Conservation (phyloP, 257 asterid genomes). For the Gentiana macrophylla region DNA sequence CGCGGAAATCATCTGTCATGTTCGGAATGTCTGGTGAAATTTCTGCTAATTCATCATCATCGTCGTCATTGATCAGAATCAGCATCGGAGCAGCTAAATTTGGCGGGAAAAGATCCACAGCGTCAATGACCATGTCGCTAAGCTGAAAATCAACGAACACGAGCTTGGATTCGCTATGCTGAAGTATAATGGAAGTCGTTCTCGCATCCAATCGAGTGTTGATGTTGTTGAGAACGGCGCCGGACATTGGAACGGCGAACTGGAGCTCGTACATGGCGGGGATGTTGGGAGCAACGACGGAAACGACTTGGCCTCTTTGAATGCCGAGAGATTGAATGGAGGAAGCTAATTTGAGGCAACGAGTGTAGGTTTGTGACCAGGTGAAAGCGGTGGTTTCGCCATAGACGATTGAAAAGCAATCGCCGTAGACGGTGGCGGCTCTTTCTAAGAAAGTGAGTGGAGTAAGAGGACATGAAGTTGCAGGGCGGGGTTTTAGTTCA, state of each 20-base stretch:
- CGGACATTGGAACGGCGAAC: slow-evolving; percentile 76
- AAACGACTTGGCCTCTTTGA: slow-evolving; percentile 34
- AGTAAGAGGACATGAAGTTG: slow-evolving; percentile 39
- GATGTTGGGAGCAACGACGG: slow-evolving; percentile 63
- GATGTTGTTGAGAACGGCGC: slow-evolving; percentile 51
- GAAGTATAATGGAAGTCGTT: slow-evolving; percentile 40
- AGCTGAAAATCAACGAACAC: slow-evolving; percentile 44
- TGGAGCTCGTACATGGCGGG: slow-evolving; percentile 82
- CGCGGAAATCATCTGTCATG: not conserved
- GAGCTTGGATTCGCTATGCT: slow-evolving; percentile 44
- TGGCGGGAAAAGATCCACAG: slow-evolving; percentile 37
- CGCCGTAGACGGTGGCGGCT: slow-evolving; percentile 52
- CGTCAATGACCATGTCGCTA: slow-evolving; percentile 24
- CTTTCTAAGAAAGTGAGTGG: slow-evolving; percentile 51
- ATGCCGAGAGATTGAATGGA: slow-evolving; percentile 37
- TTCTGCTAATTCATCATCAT: not conserved
- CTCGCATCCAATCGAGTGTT: slow-evolving; percentile 59
- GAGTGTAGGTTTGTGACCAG: slow-evolving; percentile 48
- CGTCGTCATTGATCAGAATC: slow-evolving; percentile 30
- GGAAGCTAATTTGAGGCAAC: slow-evolving; percentile 44
- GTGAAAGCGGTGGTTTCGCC: slow-evolving; percentile 27
- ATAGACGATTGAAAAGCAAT: slow-evolving; percentile 42
- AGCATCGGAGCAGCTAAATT: slow-evolving; percentile 21
- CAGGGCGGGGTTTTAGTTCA: slow-evolving; percentile 23
- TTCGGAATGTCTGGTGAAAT: not conserved